phyloP scores from a whole-genome alignment of 2,329 filamentous ascomycete species.

The Fusarium chaquense region DNA sequence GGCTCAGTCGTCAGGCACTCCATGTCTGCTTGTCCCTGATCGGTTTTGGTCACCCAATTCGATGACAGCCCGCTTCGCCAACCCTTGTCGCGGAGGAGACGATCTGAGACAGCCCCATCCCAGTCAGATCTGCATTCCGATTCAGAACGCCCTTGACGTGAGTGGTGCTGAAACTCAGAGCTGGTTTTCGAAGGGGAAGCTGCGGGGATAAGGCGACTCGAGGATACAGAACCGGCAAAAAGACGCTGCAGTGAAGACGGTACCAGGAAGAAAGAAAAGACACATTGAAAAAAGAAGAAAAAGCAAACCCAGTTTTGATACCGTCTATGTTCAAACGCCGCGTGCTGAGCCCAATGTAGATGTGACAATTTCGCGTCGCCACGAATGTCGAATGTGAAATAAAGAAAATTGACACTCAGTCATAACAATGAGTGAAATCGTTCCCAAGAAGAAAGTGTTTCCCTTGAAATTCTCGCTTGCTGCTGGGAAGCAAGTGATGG shows the following conservation, averaged over 20 bases:
- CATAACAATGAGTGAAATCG: conserved; percentile 29
- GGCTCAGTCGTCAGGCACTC: conserved; percentile 3
- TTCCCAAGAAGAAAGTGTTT: conserved; percentile 35
- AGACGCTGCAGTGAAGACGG: conserved; percentile 23
- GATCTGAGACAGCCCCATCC: conserved; percentile 51
- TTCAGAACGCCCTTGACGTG: conserved; percentile 40
- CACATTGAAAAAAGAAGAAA: conserved; percentile 32
- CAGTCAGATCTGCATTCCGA: conserved; percentile 50
- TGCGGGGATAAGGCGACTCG: conserved; percentile 9
- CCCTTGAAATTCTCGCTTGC: conserved; percentile 48
- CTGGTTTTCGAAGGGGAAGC: conserved; percentile 21
- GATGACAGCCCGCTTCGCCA: conserved; percentile 14
- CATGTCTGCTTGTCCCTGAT: conserved; percentile 16
- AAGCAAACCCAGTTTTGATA: conserved; percentile 37
- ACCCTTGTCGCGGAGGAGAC: conserved; percentile 23
- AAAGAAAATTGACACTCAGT: conserved; percentile 25
- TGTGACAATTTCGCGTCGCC: conserved; percentile 30
- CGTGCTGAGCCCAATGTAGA: conserved; percentile 38
- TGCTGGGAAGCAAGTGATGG: conserved; percentile 56
- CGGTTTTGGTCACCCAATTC: conserved; percentile 18
- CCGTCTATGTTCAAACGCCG: conserved; percentile 54
- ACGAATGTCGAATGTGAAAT: conserved; percentile 19
- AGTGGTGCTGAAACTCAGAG: conserved; percentile 25
- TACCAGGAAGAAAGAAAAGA: conserved; percentile 10
- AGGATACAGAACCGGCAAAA: conserved; percentile 4